Base-by-base conservation (phyloP, 164 flowering plant genomes). In the Stephania japonica region DNA sequence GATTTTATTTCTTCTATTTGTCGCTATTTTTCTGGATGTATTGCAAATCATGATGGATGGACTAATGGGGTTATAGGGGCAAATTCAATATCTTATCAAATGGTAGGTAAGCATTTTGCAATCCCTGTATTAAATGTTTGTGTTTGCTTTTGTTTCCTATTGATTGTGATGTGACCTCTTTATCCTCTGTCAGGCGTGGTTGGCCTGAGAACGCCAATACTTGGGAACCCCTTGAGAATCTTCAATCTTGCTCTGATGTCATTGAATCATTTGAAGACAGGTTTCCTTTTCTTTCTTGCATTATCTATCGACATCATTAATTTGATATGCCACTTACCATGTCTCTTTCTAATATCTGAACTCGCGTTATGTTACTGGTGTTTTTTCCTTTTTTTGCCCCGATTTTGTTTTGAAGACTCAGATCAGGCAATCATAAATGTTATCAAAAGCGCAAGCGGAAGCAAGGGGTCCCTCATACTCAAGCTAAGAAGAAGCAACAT, bases 141-240 rank as follows among this genome's bases (percentile, higher is more conserved):
- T 13, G 12, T 56, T 56, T 27, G 8, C 14, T 50, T 70, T 11
- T 8, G 14, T 6, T 49, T 18, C n/a, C 14, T 5, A 18, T 42
- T 10, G 19, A 24, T 6, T 70, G 26, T 5, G n/a, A 6, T 12
- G 6, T n/a, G 25, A 19, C 19, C 32, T 26, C 23, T 32, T 6
- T 25, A 1, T 16, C 12, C 61, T 65, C 8, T 47, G 16, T 5
- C 32, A 95, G 99, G 99, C 99, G 99, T 56, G 99, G 91, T 21
- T 96, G 99, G 99, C 92, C 99, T 0, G 99, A 96, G 85, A 81
- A 89, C 2, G 90, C 92, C 16, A 96, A 93, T 78, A 96, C 99
- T 0, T 96, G 99, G 99, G 99, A 96, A 83, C 99, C 99, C 23
- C 65, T 86, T 12, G 95, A 92, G 78, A 94, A 96, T 80, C 84